Evolutionary conservation across 805 yeast species (phyloP), one percentile per base, ranked within the genome.

Genomic region (Candida cerambycidarum): DNA sequence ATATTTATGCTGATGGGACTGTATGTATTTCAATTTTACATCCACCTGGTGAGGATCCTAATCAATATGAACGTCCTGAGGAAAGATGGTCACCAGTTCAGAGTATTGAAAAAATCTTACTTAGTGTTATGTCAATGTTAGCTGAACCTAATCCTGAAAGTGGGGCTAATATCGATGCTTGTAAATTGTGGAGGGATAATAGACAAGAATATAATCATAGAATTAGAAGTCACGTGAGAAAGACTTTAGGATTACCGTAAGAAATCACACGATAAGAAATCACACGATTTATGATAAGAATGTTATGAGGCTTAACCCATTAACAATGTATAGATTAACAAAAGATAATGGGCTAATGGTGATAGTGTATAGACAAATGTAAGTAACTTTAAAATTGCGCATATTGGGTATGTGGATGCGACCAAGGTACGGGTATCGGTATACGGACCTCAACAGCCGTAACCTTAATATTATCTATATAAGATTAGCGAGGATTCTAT

Each of bases 11-110:
- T 39, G 96, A 90, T 58, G 99, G 99, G 2, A 88, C 88, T 17
- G 99, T 93, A 3, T 93, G 99, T 63, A 93, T 93, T 39, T 88
- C 96, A 12, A 93, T 93, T 38, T 71, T 93, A 51, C 99, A 93
- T 61, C 82, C 97, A 1, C 96, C 98, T 1, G 99, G 99, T 9
- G 96, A 90, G 54, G 99, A 93, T 63, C 98, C 99, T 15, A 80
- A 89, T 61, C 89, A 85, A 75, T 93, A 93, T 65, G 99, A 93
- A 63, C 67, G 87, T 23, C 96, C 98, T 0, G 95, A 90, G 54
- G 99, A 93, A 66, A 73, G 99, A 51, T 93, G 99, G 99, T 86
- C 95, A 5, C 99, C 99, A 0, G 90, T 93, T 23, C 99, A 93
- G 62, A 86, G 95, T 59, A 90, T 93, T n/a, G 99, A 93, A 66